Conservation (phyloP, 139 green algal genomes). For the Auxenochlorella pyrenoidosa region DNA sequence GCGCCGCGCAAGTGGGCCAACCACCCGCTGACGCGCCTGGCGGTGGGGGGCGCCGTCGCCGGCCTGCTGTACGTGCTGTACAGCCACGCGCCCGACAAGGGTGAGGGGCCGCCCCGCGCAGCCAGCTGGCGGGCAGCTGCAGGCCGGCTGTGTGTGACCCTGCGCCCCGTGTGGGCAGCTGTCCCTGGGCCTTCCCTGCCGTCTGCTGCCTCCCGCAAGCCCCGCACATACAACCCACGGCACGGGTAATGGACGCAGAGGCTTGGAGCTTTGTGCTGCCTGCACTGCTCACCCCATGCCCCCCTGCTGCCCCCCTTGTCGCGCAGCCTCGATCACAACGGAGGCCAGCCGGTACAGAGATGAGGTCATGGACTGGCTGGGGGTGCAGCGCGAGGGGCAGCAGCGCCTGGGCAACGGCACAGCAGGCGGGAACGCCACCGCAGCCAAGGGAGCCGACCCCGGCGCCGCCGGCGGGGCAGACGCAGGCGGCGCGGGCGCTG, state of each 20-base stretch:
- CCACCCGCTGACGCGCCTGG: slow-evolving; percentile 26
- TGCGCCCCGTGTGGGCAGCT: too few relatives aligned
- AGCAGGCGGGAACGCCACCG: background rate
- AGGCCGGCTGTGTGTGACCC: background rate
- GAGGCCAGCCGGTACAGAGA: slow-evolving; percentile 40
- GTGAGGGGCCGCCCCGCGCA: background rate
- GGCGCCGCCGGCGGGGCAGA: background rate
- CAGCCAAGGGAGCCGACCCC: background rate
- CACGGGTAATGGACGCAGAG: too few relatives aligned
- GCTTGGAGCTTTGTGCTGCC: too few relatives aligned
- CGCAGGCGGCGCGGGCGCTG: background rate
- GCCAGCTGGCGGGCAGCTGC: background rate
- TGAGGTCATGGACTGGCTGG: slow-evolving; percentile 47
- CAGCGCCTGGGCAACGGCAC: slow-evolving; percentile 8
- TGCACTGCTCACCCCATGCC: background rate
- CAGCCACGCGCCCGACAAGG: slow-evolving; percentile 48
- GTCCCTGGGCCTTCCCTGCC: too few relatives aligned
- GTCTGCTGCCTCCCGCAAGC: background rate
- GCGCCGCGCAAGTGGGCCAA: slow-evolving; percentile 14
- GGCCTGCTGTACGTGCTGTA: slow-evolving; percentile 54
- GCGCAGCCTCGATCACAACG: slow-evolving; percentile 29
- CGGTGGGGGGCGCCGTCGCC: background rate
- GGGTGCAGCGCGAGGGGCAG: slow-evolving; percentile 26
- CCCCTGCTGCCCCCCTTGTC: background rate
- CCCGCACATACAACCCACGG: too few relatives aligned